Conservation (phyloP, 441 rosid genomes). For the Dalechampia spathulata region DNA sequence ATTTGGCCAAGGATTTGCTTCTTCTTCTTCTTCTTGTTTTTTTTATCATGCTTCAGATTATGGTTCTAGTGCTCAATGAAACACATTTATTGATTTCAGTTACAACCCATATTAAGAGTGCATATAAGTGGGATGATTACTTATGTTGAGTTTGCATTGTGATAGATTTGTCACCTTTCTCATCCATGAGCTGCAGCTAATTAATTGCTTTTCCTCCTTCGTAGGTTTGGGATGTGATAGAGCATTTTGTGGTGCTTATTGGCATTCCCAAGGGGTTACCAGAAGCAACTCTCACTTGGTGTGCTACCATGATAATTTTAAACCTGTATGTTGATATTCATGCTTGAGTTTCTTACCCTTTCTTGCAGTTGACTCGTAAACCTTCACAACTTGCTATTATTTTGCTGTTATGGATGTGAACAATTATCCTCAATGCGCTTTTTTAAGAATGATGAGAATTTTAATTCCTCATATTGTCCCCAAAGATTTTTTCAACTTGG, state of each 20-base stretch:
- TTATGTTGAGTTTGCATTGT: background rate
- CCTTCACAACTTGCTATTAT: no score
- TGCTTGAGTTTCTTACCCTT: conserved; percentile 11
- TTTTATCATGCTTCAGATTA: no score
- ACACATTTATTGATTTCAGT: no score
- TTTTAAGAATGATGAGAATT: no score
- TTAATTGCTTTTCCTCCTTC: conserved; percentile 12
- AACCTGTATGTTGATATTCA: conserved; percentile 37
- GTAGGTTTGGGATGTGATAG: conserved; percentile 86
- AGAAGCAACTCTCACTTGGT: conserved; percentile 32
- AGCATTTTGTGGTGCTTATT: conserved; percentile 80
- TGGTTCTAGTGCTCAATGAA: no score
- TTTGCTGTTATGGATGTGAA: no score
- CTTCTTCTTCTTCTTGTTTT: no score
- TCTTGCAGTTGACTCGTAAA: background rate
- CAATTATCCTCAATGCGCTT: no score
- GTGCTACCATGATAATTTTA: conserved; percentile 55
- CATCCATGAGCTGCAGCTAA: background rate
- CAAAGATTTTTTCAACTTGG: no score
- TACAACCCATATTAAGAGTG: no score
- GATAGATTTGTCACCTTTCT: background rate
- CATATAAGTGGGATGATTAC: background rate
- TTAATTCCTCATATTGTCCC: no score
- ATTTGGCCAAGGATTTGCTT: no score
- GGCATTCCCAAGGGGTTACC: conserved; percentile 50